Percentiles rank a stretch among this genome's conserved stretches.
Conservation (phyloP, 305 asterid species). For the Plantago rigida region DNA sequence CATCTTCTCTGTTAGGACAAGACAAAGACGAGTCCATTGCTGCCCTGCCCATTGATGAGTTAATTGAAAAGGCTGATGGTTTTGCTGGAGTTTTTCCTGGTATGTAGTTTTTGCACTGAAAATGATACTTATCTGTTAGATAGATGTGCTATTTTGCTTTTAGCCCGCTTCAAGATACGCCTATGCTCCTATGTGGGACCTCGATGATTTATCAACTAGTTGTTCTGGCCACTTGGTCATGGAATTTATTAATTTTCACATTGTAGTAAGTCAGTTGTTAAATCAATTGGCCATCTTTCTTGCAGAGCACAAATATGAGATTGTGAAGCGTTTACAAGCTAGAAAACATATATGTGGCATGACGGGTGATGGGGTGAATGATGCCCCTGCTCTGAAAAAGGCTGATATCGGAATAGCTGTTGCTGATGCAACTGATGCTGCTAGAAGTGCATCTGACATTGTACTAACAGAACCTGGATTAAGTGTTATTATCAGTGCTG, state of each 20-base stretch:
- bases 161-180: neutral
- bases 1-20: slow-evolving; percentile 54
- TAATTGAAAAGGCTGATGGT: slow-evolving; percentile 77
- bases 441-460: slow-evolving; percentile 71
- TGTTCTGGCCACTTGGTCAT: too few relatives aligned
- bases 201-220: too few relatives aligned
- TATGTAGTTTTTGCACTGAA: slow-evolving; percentile 21
- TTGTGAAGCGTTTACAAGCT: slow-evolving; percentile 71
- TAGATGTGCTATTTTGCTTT: neutral
- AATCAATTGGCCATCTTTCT: slow-evolving; percentile 11
- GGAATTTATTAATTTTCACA: neutral
- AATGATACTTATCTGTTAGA: neutral
- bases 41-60: slow-evolving; percentile 59
- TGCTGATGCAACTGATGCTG: slow-evolving; percentile 79
- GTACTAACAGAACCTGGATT: slow-evolving; percentile 82
- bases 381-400: slow-evolving; percentile 73
- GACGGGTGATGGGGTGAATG: slow-evolving; percentile 80
- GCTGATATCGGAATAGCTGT: slow-evolving; percentile 77
- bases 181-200: neutral
- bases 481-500: slow-evolving; percentile 82
- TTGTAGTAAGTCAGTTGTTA: neutral
- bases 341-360: slow-evolving; percentile 77
- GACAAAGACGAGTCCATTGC: slow-evolving; percentile 56
- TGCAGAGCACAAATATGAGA: slow-evolving; percentile 77
- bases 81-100: slow-evolving; percentile 82